phyloP scores from a whole-genome alignment of 2,329 filamentous ascomycete species.

The Chaetomiaceae sp. region DNA sequence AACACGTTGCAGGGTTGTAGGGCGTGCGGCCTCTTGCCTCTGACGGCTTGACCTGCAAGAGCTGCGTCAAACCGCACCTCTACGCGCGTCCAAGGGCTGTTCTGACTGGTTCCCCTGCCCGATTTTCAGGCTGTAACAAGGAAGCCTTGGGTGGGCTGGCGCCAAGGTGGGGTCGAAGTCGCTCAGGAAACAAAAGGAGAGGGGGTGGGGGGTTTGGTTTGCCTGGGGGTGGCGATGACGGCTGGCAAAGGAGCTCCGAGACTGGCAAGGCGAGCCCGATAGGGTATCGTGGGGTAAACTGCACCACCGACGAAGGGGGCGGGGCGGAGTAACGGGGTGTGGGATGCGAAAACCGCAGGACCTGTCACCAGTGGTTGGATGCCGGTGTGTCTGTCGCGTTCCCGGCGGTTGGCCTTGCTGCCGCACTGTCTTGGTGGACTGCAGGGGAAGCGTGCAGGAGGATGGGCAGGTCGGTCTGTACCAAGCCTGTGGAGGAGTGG shows the following conservation, averaged over 20 bases:
- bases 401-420: conserved; percentile 30
- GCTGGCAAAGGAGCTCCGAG: conserved; percentile 19
- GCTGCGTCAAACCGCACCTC: conserved; percentile 47
- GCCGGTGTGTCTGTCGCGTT: conserved; percentile 12
- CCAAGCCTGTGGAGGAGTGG: conserved; percentile 3
- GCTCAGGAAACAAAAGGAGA: not conserved
- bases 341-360: conserved; percentile 36
- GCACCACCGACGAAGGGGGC: not conserved
- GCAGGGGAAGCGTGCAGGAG: conserved; percentile 1
- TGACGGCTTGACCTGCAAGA: conserved; percentile 48
- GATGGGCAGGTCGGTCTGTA: not conserved
- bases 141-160: conserved; percentile 28
- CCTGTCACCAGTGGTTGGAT: conserved; percentile 28
- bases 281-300: conserved; percentile 13
- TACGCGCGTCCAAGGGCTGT: conserved; percentile 27
- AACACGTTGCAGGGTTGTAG: conserved; percentile 56
- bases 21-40: conserved; percentile 44
- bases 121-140: conserved; percentile 45
- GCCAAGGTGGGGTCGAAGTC: conserved; percentile 15
- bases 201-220: conserved; percentile 1
- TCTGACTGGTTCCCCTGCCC: conserved; percentile 35
- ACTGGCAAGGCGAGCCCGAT: conserved; percentile 19
- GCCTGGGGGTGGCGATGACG: conserved; percentile 18
- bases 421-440: conserved; percentile 6
- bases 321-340: conserved; percentile 22